Evolutionary conservation across 441 rosid species (phyloP).

Genomic region (Corymbia citriodora): DNA sequence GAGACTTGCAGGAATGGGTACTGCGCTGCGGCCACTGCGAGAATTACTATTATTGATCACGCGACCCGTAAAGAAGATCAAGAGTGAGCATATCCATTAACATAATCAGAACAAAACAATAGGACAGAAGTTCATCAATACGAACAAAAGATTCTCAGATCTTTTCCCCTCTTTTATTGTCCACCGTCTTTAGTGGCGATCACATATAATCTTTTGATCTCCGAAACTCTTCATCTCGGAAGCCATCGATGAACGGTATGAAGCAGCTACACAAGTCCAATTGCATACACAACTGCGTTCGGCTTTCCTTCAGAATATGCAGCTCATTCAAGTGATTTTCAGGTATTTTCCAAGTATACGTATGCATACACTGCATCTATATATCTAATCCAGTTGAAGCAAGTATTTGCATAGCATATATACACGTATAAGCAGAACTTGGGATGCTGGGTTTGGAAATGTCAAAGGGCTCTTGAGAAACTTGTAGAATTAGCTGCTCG

Average conservation of each 20-base stretch:
- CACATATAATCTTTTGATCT: not conserved
- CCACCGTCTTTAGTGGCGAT: not conserved
- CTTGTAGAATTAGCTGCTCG: not conserved
- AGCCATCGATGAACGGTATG: not conserved
- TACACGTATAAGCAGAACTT: not conserved
- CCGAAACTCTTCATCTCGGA: not conserved
- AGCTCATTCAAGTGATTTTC: not conserved
- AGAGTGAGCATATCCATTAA: not conserved
- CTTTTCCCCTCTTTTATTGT: not conserved
- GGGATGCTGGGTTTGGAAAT: not conserved
- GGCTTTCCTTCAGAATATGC: not conserved
- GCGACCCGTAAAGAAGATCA: not conserved
- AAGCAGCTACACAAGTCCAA: not conserved
- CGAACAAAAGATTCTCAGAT: not conserved
- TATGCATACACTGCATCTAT: not conserved
- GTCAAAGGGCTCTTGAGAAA: not conserved
- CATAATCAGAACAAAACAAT: not conserved
- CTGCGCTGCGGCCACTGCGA: not conserved
- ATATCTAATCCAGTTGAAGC: not conserved
- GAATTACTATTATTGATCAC: not conserved
- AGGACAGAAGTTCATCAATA: not conserved
- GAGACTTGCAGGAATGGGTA: not conserved
- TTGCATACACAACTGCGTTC: not conserved
- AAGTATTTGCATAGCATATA: not conserved
- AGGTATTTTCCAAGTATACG: not conserved